These are phyloP conservation scores for Eimeria tenella DNA, from an alignment of 169 alveolate genomes.

Conservation along the genomic window DNA sequence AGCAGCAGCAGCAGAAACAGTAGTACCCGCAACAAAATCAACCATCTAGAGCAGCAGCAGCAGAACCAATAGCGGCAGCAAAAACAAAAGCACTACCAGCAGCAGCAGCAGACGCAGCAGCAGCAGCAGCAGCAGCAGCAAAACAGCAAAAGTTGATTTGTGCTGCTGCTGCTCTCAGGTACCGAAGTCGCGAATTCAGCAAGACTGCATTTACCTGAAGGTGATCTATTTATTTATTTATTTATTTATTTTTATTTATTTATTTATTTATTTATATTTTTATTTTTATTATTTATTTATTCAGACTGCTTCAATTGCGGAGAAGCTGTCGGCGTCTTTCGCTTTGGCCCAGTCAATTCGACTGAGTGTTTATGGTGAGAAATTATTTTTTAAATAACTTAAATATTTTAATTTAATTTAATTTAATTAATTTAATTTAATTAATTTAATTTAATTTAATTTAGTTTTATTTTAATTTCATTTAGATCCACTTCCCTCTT, in stretches of 20 bases:
- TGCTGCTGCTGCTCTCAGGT: conserved; percentile 5
- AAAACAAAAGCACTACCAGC: not conserved
- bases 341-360: conserved; percentile 59
- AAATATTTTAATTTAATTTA: no score
- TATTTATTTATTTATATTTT: no score
- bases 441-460: no score
- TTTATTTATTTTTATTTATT: no score
- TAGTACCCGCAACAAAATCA: not conserved
- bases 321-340: conserved; percentile 65
- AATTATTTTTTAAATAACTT: no score
- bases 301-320: not conserved
- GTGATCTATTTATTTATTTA: not conserved
- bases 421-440: no score
- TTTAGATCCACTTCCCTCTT: no score
- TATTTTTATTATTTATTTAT: no score
- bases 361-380: conserved; percentile 37
- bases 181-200: not conserved
- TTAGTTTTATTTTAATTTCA: no score
- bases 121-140: not conserved
- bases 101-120: not conserved
- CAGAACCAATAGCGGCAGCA: not conserved
- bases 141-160: not conserved
- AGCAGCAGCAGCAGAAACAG: not conserved
- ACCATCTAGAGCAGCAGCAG: not conserved
- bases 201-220: not conserved